Evolutionary conservation across 2,329 filamentous ascomycete species (phyloP), one percentile per base, ranked within the genome.

Genomic region (Beauveria pseudobassiana): DNA sequence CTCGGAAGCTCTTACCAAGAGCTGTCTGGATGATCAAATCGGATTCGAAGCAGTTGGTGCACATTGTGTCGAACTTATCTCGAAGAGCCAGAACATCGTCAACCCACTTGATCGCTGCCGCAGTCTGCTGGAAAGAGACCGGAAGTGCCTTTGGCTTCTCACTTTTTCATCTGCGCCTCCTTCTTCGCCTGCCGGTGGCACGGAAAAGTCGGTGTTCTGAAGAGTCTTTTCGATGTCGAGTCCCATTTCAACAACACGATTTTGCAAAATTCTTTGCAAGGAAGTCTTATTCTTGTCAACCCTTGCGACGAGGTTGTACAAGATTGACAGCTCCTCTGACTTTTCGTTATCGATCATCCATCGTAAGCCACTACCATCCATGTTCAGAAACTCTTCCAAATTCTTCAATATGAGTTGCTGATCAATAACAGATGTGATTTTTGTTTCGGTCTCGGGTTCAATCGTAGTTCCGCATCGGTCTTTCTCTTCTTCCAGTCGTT

Each of bases 301-400:
- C 40, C 91, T 82, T 10, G 83, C 78, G 61, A 96, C 88, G 3
- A 98, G 82, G 20, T 86, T 81, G 73, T 95, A 98, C 3, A 98
- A 79, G 55, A 92, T 87, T n/a, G 81, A 80, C 10, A 99, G 78
- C 68, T 96, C 92, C 4, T 89, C 85, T 40, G 89, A 69, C 65
- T 88, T 86, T 73, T 97, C 89, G 68, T 96, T 93, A 73, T 96
- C 90, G 55, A 98, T 86, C 93, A 99, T 98, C 70, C 87, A 87
- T 65, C 84, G 86, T 48, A 97, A 82, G 0, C 95, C 95, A 64
- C 88, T 96, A 6, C 84, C 84, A 68, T 97, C 91, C 75, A 97
- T 86, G 54, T 87, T 85, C 63, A 98, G 82, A 59, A 99, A 88
- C 18, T 96, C 91, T 24, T 84, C 79, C 62, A 98, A 84, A 66